Percentiles rank a stretch among this genome's conserved stretches.
Evolutionary conservation across 495 filamentous ascomycete genomes (phyloP).

Genomic region (Penicillium robsamsonii): DNA sequence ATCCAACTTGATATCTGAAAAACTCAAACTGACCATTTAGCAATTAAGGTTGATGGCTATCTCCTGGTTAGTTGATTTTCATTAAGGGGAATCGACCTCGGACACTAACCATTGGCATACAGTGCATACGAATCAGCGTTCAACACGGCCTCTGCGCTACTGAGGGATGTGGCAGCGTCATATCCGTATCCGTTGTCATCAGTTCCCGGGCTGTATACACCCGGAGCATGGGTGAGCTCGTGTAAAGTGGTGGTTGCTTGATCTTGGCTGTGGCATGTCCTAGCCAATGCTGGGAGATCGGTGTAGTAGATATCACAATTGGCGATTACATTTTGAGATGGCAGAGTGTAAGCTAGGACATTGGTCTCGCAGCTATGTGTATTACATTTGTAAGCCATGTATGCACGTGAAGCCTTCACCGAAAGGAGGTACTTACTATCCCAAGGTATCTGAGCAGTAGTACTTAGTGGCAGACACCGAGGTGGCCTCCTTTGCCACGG

Average conservation of each 20-base stretch:
- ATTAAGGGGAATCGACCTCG: not conserved
- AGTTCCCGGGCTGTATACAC: slow-evolving; percentile 54
- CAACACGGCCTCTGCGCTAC: slow-evolving; percentile 44
- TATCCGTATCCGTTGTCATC: slow-evolving; percentile 61
- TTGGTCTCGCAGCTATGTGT: slow-evolving; percentile 39
- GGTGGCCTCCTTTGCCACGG: slow-evolving; percentile 51
- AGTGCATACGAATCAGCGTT: slow-evolving; percentile 65
- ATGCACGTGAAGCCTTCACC: not conserved
- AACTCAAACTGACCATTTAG: slow-evolving; percentile 1
- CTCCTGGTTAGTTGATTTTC: slow-evolving; percentile 9
- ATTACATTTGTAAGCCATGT: not conserved
- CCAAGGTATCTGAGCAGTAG: slow-evolving; percentile 52
- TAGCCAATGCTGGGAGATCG: slow-evolving; percentile 42
- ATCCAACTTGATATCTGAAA: not conserved
- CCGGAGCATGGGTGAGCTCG: slow-evolving; percentile 61
- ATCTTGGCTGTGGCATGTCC: slow-evolving; percentile 56
- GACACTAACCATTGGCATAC: slow-evolving; percentile 54
- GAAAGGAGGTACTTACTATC: slow-evolving; percentile 23
- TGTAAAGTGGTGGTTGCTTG: slow-evolving; percentile 60
- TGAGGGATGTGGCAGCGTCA: slow-evolving; percentile 42
- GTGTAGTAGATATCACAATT: slow-evolving; percentile 58
- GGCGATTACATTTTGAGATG: slow-evolving; percentile 49
- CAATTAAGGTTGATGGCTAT: slow-evolving; percentile 29
- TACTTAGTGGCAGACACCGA: slow-evolving; percentile 45
- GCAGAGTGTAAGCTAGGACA: slow-evolving; percentile 58